These are phyloP conservation scores for Ustilago tritici DNA, from an alignment of 1,284 basidiomycete genomes.

Conservation along the genomic window DNA sequence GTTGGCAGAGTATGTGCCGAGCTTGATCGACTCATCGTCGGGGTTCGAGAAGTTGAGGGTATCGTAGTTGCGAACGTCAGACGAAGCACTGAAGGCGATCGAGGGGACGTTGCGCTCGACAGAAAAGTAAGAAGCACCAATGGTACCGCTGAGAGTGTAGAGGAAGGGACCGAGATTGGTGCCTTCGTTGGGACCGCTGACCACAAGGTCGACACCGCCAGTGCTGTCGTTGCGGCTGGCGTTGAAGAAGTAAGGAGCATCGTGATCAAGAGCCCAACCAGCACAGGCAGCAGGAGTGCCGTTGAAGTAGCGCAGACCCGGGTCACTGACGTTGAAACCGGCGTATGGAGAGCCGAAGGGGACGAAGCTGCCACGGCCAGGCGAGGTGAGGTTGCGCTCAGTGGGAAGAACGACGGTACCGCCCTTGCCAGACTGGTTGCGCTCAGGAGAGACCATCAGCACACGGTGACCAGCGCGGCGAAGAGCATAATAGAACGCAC, in stretches of 20 bases:
- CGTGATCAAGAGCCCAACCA: conserved; percentile 54
- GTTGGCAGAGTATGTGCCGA: conserved; percentile 57
- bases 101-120: conserved; percentile 56
- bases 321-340: conserved; percentile 43
- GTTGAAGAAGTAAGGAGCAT: conserved; percentile 49
- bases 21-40: conserved; percentile 51
- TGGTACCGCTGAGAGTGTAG: conserved; percentile 61
- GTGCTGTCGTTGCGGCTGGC: conserved; percentile 21
- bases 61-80: conserved; percentile 45
- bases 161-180: conserved; percentile 59
- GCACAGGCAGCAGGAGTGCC: conserved; percentile 53
- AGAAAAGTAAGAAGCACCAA: conserved; percentile 56
- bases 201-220: conserved; percentile 44
- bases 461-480: conserved; percentile 60
- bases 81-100: conserved; percentile 59
- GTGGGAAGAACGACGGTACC: conserved; percentile 61
- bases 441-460: conserved; percentile 52
- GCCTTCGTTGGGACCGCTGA: conserved; percentile 52
- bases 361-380: conserved; percentile 50
- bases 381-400: conserved; percentile 46
- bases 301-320: conserved; percentile 55
- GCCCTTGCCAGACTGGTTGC: conserved; percentile 61
- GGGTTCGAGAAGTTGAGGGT: conserved; percentile 46
- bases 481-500: conserved; percentile 62
- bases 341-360: conserved; percentile 43